Evolutionary conservation across 2,329 filamentous ascomycete genomes (phyloP).

Genomic region (Fusarium burgessii): DNA sequence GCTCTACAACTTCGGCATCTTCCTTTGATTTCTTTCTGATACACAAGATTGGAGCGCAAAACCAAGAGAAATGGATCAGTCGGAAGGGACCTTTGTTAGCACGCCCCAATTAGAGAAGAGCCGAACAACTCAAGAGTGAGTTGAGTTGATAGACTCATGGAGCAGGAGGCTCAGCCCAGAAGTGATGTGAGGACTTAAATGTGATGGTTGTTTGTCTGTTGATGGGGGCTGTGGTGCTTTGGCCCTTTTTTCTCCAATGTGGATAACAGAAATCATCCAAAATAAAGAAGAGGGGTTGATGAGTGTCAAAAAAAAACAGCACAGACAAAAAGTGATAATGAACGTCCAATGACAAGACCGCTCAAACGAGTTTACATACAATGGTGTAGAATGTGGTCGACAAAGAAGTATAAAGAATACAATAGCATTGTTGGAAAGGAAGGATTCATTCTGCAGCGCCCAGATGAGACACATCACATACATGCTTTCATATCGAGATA

Average conservation of each 20-base stretch:
- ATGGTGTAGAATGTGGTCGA: background rate
- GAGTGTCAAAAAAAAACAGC: background rate
- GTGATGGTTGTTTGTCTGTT: slow-evolving; percentile 7
- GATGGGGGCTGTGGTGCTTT: slow-evolving; percentile 29
- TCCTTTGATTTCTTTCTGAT: slow-evolving; percentile 25
- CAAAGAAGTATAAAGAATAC: background rate
- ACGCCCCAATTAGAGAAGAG: slow-evolving; percentile 23
- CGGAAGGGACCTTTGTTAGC: slow-evolving; percentile 7
- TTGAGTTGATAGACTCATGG: background rate
- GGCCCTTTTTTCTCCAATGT: slow-evolving; percentile 14
- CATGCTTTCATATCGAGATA: slow-evolving; percentile 19
- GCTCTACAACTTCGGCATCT: slow-evolving; percentile 14
- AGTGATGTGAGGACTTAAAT: background rate
- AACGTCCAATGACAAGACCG: background rate
- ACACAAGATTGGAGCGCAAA: slow-evolving; percentile 22
- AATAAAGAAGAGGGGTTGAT: slow-evolving; percentile 5
- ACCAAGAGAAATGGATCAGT: slow-evolving; percentile 7
- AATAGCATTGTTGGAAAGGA: slow-evolving; percentile 4
- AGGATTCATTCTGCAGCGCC: background rate
- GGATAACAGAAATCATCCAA: slow-evolving; percentile 7
- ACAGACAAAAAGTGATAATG: slow-evolving; percentile 2
- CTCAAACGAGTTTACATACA: slow-evolving; percentile 5
- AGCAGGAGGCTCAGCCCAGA: slow-evolving; percentile 5
- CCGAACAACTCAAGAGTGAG: background rate
- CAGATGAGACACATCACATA: slow-evolving; percentile 25